Conservation (phyloP, 202 grass and related monocot genomes). For the Bolboschoenoplectus hybrid region DNA sequence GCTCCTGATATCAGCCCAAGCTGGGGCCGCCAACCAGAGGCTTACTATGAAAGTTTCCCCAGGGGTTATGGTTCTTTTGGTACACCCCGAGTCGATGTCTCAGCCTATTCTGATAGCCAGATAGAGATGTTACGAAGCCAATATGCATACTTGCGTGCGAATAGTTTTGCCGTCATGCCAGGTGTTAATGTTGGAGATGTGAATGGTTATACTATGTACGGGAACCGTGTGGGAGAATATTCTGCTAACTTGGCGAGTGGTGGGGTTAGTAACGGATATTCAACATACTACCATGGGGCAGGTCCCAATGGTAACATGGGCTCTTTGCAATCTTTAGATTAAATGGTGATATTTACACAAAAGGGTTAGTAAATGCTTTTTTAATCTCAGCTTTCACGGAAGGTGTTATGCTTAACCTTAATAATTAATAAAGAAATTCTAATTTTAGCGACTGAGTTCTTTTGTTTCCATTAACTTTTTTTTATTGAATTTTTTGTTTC, state of each 20-base stretch:
- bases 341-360: slow-evolving; percentile 6
- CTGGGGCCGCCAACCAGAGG: slow-evolving; percentile 50
- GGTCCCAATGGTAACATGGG: slow-evolving; percentile 37
- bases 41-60: slow-evolving; percentile 50
- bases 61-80: slow-evolving; percentile 57
- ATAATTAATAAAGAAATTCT: slow-evolving; percentile 40
- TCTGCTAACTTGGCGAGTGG: slow-evolving; percentile 49
- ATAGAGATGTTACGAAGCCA: slow-evolving; percentile 54
- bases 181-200: slow-evolving; percentile 43
- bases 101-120: slow-evolving; percentile 47
- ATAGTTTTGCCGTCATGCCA: slow-evolving; percentile 38
- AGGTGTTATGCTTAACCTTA: slow-evolving; percentile 33
- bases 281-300: slow-evolving; percentile 14
- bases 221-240: slow-evolving; percentile 51
- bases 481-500: slow-evolving; percentile 1
- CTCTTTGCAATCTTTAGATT: slow-evolving; percentile 40
- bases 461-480: not conserved
- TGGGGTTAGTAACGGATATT: slow-evolving; percentile 35
- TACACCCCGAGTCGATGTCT: slow-evolving; percentile 38
- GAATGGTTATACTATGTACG: slow-evolving; percentile 43
- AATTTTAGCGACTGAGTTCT: slow-evolving; percentile 7
- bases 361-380: slow-evolving; percentile 31
- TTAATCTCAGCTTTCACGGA: slow-evolving; percentile 23
- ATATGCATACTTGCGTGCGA: slow-evolving; percentile 52
- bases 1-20: slow-evolving; percentile 47